A percentile compares a stretch with the other conserved stretches of the same genome.
Conservation (phyloP, 2,329 filamentous ascomycete species). For the Knoxdaviesia capensis region DNA sequence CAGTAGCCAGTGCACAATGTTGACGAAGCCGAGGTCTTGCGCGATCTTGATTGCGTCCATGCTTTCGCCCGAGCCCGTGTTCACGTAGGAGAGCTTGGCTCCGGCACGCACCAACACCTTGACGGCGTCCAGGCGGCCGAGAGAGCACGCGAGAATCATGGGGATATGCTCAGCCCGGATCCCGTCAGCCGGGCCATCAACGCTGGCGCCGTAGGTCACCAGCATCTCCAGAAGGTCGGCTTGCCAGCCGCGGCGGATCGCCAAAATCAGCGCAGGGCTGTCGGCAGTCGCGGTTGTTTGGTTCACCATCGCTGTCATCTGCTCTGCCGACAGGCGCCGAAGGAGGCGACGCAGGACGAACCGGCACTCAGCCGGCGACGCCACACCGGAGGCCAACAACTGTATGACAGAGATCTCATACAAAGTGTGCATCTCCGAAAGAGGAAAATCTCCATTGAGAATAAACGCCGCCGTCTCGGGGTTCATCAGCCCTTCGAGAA, state of each 20-base stretch:
- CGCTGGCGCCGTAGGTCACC: constrained; percentile 2
- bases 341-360: not conserved
- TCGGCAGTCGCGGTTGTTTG: not conserved
- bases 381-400: too few species aligned
- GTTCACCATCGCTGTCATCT: constrained; percentile 1
- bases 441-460: too few species aligned
- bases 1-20: constrained; percentile 6
- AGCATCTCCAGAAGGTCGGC: constrained; percentile 4
- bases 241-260: too few species aligned
- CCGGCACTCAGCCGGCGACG: too few species aligned
- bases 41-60: constrained; percentile 4
- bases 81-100: constrained; percentile 4
- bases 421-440: too few species aligned
- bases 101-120: constrained; percentile 3
- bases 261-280: not conserved
- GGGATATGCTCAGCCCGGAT: constrained; percentile 1
- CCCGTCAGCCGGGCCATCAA: constrained; percentile 5
- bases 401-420: too few species aligned
- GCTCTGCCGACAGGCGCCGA: constrained; percentile 1
- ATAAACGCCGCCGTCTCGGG: too few species aligned
- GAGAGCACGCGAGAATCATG: constrained; percentile 6
- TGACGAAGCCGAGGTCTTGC: not conserved
- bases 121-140: constrained; percentile 1
- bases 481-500: too few species aligned
- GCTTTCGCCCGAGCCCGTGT: not conserved